Evolutionary conservation across 495 filamentous ascomycete species (phyloP), one percentile per base, ranked within the genome.

Genomic region (Aspergillus haitiensis): DNA sequence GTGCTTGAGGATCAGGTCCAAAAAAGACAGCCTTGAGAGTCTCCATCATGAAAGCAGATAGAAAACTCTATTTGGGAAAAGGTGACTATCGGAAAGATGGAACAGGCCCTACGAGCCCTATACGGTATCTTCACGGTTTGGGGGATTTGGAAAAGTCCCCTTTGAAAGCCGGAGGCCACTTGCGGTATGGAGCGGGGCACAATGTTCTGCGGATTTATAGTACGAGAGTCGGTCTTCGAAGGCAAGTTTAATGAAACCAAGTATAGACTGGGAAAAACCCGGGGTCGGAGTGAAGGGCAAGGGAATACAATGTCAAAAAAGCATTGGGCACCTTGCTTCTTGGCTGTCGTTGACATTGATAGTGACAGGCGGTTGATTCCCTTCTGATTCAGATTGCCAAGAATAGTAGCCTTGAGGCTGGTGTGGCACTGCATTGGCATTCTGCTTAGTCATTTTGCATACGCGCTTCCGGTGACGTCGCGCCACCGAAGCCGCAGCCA

Each of bases 1-100:
- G 94, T 36, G 84, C 88, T 72, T 93, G 86, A 46, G 94, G 95
- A 73, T 94, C 91, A 21, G 95, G 94, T 71, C 90, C 93, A 75
- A 85, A 93, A 78, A 98, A 94, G 67, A 96, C 85, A 40, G 86
- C 80, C 71, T 86, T 91, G 72, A 98, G 74, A 32, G 90, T 80
- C 76, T 98, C 90, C 94, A 98, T 98, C 65, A 63, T 75, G 62
- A 39, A 32, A 2, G 6, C 12, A 1, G 45, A 3, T 13, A 47
- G 16, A 5, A 34, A 33, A 9, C 34, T 32, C 6, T 7, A 21
- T 7, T 51, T 51, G 21, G 27, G 15, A 16, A 2, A 18, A 6
- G 16, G n/a, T 15, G 44, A 40, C 10, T 47, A 18, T n/a, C 7
- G 44, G 15, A 27, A 3, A 27, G 3, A 27, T 27, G 21, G 21